These are phyloP conservation scores for Cyberlindnera mississippiensis DNA, from an alignment of 805 yeast genomes.

Conservation along the genomic window DNA sequence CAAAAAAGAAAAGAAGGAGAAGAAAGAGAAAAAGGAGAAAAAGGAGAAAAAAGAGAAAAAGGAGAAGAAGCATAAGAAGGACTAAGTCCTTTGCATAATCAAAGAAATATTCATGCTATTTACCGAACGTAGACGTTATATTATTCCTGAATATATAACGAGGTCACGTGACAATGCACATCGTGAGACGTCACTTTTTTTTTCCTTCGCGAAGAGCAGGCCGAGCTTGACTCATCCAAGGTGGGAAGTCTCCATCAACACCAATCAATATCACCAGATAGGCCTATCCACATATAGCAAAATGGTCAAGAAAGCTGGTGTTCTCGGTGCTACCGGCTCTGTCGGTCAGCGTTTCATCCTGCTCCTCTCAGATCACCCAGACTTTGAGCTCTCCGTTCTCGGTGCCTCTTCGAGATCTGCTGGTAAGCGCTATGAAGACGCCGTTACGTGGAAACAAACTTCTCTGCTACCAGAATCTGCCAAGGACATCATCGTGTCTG, in stretches of 20 bases:
- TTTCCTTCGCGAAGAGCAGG: neutral
- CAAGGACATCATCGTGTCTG: constrained; percentile 60
- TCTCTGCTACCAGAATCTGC: constrained; percentile 69
- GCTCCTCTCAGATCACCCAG: constrained; percentile 81
- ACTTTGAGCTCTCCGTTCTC: constrained; percentile 74
- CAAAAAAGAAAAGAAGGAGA: constrained; percentile 16
- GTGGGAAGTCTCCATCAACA: neutral
- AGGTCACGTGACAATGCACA: neutral
- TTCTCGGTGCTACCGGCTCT: constrained; percentile 95
- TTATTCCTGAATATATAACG: no score
- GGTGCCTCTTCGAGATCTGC: constrained; percentile 96
- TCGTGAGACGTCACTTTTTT: neutral
- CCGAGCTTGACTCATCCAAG: neutral
- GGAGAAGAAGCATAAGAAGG: constrained; percentile 14
- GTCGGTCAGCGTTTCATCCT: constrained; percentile 96
- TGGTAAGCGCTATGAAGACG: constrained; percentile 80
- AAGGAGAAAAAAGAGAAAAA: no score
- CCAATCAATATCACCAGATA: neutral
- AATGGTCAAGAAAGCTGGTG: constrained; percentile 61
- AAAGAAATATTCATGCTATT: no score
- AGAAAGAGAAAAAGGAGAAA: constrained; percentile 16
- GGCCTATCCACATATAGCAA: neutral
- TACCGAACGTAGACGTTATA: no score
- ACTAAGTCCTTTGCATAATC: no score
- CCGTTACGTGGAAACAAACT: constrained; percentile 94